These are phyloP conservation scores for Aspergillus haitiensis DNA, from an alignment of 495 filamentous ascomycete genomes.

Conservation along the genomic window DNA sequence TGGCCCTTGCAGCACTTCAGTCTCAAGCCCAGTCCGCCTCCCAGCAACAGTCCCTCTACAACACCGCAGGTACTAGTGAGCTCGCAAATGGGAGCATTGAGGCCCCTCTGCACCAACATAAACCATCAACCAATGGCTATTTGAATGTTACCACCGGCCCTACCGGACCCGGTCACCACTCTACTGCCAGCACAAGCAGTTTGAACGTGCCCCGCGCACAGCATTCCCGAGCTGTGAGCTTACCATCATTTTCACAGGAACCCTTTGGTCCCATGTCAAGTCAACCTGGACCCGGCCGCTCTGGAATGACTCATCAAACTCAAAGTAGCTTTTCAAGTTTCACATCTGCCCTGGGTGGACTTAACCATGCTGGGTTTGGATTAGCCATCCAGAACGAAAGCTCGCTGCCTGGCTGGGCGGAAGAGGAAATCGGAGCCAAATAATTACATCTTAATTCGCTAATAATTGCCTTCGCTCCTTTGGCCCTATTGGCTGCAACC, in stretches of 20 bases:
- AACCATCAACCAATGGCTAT: constrained; percentile 53
- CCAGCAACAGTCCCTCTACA: constrained; percentile 56
- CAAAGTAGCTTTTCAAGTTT: constrained; percentile 59
- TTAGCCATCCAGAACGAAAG: constrained; percentile 64
- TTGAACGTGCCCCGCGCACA: constrained; percentile 61
- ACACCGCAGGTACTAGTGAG: constrained; percentile 52
- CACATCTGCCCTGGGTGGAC: constrained; percentile 55
- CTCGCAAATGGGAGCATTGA: constrained; percentile 56
- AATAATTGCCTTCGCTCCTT: constrained; percentile 21
- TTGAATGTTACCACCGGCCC: constrained; percentile 70
- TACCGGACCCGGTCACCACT: constrained; percentile 48
- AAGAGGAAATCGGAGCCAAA: constrained; percentile 61
- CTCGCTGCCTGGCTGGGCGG: constrained; percentile 66
- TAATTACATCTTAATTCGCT: constrained; percentile 30
- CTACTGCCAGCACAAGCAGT: constrained; percentile 66
- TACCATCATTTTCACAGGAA: constrained; percentile 71
- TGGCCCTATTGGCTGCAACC: constrained; percentile 25
- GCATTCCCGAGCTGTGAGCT: constrained; percentile 80
- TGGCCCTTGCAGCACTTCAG: constrained; percentile 54
- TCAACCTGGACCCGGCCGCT: constrained; percentile 45
- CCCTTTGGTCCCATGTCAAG: constrained; percentile 50
- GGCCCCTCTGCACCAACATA: constrained; percentile 52
- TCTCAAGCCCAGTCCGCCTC: constrained; percentile 59
- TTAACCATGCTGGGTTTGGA: constrained; percentile 59
- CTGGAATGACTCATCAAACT: constrained; percentile 51